Conservation (phyloP, 371 early-diverging fungal species). For the Rhizopus delemar region DNA sequence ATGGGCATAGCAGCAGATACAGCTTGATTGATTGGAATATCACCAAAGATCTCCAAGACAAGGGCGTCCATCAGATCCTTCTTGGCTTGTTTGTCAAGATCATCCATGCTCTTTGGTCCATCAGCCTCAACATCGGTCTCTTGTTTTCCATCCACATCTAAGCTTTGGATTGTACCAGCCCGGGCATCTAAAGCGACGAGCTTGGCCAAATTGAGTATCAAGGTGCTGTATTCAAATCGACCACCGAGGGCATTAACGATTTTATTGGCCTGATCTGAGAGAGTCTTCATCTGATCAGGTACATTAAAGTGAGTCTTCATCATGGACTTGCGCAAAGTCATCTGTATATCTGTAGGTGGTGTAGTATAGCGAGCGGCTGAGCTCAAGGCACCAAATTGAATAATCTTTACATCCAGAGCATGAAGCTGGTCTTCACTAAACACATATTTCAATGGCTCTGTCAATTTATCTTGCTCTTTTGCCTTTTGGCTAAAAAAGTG, state of each 20-base stretch:
- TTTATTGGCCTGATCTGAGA: conserved; percentile 26
- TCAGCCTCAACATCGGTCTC: conserved; percentile 2
- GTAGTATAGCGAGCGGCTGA: conserved; percentile 42
- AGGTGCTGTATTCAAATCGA: conserved; percentile 30
- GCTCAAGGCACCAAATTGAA: conserved; percentile 47
- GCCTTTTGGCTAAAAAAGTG: conserved; percentile 2
- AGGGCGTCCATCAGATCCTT: conserved; percentile 41
- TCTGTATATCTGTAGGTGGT: conserved; percentile 20
- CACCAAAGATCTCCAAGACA: conserved; percentile 45
- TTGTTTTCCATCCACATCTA: conserved; percentile 15
- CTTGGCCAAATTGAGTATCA: conserved; percentile 36
- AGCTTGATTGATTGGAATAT: conserved; percentile 52
- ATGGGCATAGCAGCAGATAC: conserved; percentile 46
- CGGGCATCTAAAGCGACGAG: conserved; percentile 35
- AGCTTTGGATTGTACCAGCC: conserved; percentile 23
- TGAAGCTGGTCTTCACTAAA: conserved; percentile 19
- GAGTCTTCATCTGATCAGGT: conserved; percentile 29
- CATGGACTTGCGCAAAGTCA: conserved; percentile 31
- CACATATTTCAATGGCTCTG: conserved; percentile 34
- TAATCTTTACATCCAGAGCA: conserved; percentile 24
- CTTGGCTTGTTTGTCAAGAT: conserved; percentile 15
- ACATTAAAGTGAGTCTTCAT: conserved; percentile 35
- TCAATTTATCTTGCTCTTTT: conserved; percentile 12
- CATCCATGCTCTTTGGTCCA: conserved; percentile 18
- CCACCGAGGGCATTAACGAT: conserved; percentile 40